These are phyloP conservation scores for Xylaria polymorpha DNA, from an alignment of 2,329 filamentous ascomycete species.

Conservation along the genomic window DNA sequence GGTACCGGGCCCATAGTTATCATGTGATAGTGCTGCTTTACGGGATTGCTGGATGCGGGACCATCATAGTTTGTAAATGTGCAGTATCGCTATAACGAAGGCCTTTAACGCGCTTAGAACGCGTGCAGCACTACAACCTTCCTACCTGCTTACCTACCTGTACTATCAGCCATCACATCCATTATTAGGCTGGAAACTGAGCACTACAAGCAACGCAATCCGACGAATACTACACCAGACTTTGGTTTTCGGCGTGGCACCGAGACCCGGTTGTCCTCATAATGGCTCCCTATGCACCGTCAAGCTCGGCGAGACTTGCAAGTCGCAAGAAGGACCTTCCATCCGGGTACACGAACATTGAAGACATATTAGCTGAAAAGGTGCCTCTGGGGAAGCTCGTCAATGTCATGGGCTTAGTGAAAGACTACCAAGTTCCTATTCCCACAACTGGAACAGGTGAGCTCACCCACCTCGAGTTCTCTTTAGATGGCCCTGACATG, in stretches of 20 bases:
- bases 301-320: slow-evolving; percentile 34
- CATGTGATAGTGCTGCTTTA: slow-evolving; percentile 45
- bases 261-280: slow-evolving; percentile 11
- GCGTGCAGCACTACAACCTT: slow-evolving; percentile 33
- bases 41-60: slow-evolving; percentile 16
- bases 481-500: slow-evolving; percentile 32
- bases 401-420: slow-evolving; percentile 77
- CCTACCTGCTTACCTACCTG: no score
- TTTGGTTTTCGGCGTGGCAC: neutral
- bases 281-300: slow-evolving; percentile 39
- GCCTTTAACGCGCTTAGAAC: slow-evolving; percentile 32
- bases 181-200: neutral
- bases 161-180: neutral
- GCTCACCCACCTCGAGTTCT: slow-evolving; percentile 3
- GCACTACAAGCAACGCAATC: neutral
- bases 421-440: slow-evolving; percentile 69
- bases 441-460: slow-evolving; percentile 64
- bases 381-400: slow-evolving; percentile 52
- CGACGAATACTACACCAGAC: neutral
- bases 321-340: slow-evolving; percentile 37
- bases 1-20: slow-evolving; percentile 4
- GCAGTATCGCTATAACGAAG: slow-evolving; percentile 28
- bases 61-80: neutral
- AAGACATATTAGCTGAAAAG: slow-evolving; percentile 58
- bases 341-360: slow-evolving; percentile 55